Base-by-base conservation (phyloP, 1,284 basidiomycete genomes). In the Entoloma clypeatum region DNA sequence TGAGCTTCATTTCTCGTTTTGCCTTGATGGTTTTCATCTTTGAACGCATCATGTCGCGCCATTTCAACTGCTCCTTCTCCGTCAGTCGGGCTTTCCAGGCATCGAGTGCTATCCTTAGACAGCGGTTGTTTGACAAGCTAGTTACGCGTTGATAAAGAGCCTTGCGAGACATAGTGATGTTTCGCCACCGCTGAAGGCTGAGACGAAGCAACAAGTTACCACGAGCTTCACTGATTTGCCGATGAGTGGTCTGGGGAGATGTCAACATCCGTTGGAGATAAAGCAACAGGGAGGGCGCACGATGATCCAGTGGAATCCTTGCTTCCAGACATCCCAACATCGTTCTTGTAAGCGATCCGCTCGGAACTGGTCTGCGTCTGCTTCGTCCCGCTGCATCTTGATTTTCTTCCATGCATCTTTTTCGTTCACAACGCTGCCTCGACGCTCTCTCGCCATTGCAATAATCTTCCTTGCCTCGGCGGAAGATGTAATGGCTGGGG, bases 401-500 rank as follows among this genome's bases (percentile, higher is more conserved):
- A 88, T 79, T 47, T 81, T 82, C 48, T 78, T 78, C 82, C 86
- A 90, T 0, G 82, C 80, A 44, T 86, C 82, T 43, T 83, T 76
- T 52, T 81, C 75, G 51, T 84, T 78, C 16, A 78, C 60, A 16
- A 69, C 64, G 45, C 68, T 74, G 4, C 65, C 66, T 44, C 64
- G 69, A 28, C 68, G 65, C 47, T 74, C 67, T 36, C 63, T 60
- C 44, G 62, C 58, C 42, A 61, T 56, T 41, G 63, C 53, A 47
- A 70, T 45, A 32, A 48, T 49, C 51, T 60, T 59, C 27, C 51
- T 55, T 17, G 58, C 62, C 47, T 45, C 44, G 29, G 48, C 52
- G 13, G 56, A 47, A 31, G 47, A 40, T 30, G 46, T 31, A 38
- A 39, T 43, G 35, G 50, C 39, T 36, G 57, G 46, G 22, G 19